Conservation (phyloP, 176 grass and related monocot genomes). For the Raddia distichophylla region DNA sequence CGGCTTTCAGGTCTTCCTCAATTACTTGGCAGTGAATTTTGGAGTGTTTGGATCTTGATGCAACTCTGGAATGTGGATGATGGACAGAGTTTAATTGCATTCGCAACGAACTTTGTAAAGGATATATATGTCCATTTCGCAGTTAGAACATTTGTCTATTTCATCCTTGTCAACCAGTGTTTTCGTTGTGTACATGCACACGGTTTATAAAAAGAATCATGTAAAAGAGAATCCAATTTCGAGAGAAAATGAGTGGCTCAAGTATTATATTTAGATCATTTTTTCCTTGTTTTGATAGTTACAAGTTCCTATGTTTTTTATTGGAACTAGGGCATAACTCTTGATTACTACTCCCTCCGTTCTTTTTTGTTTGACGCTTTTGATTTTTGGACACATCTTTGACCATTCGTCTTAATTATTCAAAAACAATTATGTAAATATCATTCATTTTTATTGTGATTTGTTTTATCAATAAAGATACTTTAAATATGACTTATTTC, state of each 20-base stretch:
- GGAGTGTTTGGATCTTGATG: not conserved
- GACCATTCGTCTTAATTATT: no score
- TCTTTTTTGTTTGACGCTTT: no score
- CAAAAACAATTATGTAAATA: no score
- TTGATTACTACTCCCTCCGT: no score
- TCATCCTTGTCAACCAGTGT: not conserved
- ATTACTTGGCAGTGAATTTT: not conserved
- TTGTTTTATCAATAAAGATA: no score
- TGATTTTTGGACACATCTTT: no score
- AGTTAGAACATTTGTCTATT: not conserved
- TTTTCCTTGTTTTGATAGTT: not conserved
- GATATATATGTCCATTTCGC: not conserved
- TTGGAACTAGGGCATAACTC: not conserved
- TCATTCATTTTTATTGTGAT: no score
- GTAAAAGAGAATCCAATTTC: slow-evolving; percentile 2
- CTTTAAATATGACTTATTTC: no score
- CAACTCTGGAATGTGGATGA: not conserved
- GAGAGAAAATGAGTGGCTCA: not conserved
- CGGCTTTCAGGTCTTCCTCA: not conserved
- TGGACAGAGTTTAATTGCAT: not conserved
- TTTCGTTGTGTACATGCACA: not conserved
- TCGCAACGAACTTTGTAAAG: slow-evolving; percentile 4
- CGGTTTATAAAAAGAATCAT: not conserved
- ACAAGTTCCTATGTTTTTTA: not conserved
- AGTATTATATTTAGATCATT: not conserved